phyloP scores from a whole-genome alignment of 805 yeast species.

The Candida pseudoglaebosa region DNA sequence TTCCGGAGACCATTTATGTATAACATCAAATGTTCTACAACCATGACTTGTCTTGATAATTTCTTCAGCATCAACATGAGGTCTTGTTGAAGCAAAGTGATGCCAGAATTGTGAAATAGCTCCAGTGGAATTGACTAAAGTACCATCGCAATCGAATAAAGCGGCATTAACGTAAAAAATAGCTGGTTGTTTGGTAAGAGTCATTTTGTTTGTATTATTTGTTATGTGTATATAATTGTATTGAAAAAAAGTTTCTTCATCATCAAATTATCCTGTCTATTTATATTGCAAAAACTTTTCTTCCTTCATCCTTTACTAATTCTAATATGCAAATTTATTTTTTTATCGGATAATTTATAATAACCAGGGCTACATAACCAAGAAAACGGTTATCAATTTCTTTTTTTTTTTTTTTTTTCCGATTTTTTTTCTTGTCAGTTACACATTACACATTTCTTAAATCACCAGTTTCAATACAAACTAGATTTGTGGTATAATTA shows the following conservation, averaged over 20 bases:
- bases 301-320: no score
- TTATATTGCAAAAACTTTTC: not conserved
- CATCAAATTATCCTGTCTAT: not conserved
- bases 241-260: not conserved
- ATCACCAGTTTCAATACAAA: no score
- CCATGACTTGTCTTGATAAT: slow-evolving; percentile 78
- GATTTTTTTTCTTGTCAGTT: no score
- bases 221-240: not conserved
- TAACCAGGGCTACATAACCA: not conserved
- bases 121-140: slow-evolving; percentile 76
- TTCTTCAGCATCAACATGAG: slow-evolving; percentile 65
- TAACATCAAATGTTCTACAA: slow-evolving; percentile 75
- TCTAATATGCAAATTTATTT: no score
- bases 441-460: no score
- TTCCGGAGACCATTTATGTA: slow-evolving; percentile 70
- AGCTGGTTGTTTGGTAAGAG: slow-evolving; percentile 39
- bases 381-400: no score
- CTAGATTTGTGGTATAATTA: no score
- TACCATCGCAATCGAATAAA: slow-evolving; percentile 85
- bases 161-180: slow-evolving; percentile 42
- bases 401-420: no score
- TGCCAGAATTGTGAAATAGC: slow-evolving; percentile 84
- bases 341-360: not conserved
- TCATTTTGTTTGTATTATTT: slow-evolving; percentile 20
- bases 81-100: slow-evolving; percentile 62